A percentile compares a stretch with the other conserved stretches of the same genome.
Conservation (phyloP, 2,329 filamentous ascomycete species). For the Lasiodiplodia citricola region DNA sequence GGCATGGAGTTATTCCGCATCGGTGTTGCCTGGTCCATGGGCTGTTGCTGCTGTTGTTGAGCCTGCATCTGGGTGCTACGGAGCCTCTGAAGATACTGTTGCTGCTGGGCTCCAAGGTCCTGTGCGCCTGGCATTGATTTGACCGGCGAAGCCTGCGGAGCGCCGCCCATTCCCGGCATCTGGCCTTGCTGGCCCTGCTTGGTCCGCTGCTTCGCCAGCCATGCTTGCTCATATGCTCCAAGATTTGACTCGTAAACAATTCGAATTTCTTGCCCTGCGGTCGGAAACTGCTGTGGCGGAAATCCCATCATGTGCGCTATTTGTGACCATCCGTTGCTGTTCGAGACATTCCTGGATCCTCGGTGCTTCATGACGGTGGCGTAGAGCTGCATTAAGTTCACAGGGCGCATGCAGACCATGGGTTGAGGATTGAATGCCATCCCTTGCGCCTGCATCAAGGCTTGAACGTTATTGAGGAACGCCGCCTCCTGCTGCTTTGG, state of each 20-base stretch:
- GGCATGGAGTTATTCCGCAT: slow-evolving; percentile 26
- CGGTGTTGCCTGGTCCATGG: slow-evolving; percentile 20
- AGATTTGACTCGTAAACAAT: slow-evolving; percentile 78
- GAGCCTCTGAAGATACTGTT: slow-evolving; percentile 31
- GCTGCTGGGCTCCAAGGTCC: slow-evolving; percentile 57
- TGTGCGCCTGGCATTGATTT: slow-evolving; percentile 38
- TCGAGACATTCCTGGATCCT: slow-evolving; percentile 75
- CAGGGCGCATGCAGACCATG: slow-evolving; percentile 71
- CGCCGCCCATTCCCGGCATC: slow-evolving; percentile 43
- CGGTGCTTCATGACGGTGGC: slow-evolving; percentile 76
- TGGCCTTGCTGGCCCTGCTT: slow-evolving; percentile 42
- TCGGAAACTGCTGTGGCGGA: slow-evolving; percentile 55
- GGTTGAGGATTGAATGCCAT: slow-evolving; percentile 78
- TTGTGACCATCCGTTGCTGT: slow-evolving; percentile 73
- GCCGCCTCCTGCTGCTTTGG: slow-evolving; percentile 24
- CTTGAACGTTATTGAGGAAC: slow-evolving; percentile 71
- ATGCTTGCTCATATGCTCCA: slow-evolving; percentile 75
- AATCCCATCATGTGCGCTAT: slow-evolving; percentile 64
- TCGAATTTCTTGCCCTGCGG: slow-evolving; percentile 71
- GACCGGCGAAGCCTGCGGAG: slow-evolving; percentile 41
- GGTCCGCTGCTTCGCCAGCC: slow-evolving; percentile 59
- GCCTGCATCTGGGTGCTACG: slow-evolving; percentile 21
- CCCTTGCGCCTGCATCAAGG: slow-evolving; percentile 77
- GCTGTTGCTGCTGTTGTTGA: slow-evolving; percentile 10
- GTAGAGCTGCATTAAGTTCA: slow-evolving; percentile 80